A percentile compares a stretch with the other conserved stretches of the same genome.
Evolutionary conservation across 2,329 filamentous ascomycete species (phyloP).

Genomic region (Colletotrichum siamense): DNA sequence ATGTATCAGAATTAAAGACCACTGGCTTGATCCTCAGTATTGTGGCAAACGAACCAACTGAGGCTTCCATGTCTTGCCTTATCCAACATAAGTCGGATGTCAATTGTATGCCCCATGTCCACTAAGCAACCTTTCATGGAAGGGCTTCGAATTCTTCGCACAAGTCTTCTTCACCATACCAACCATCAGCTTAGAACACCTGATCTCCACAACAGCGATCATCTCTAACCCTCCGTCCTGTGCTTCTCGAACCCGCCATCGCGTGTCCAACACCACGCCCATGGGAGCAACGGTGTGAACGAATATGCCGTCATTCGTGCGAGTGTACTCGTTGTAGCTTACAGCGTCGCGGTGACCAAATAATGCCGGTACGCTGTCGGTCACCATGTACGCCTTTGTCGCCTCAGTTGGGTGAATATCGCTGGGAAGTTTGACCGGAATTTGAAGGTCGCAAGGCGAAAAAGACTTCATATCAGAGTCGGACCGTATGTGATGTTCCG

Average conservation of each 20-base stretch:
- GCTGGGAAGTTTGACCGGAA: background rate
- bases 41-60: background rate
- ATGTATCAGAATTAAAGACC: background rate
- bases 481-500: background rate
- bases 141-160: background rate
- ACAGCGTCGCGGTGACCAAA: background rate
- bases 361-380: background rate
- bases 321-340: background rate
- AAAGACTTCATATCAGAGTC: background rate
- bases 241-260: background rate
- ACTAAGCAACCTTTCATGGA: background rate
- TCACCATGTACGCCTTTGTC: background rate
- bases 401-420: background rate
- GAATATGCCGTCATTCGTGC: background rate
- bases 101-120: background rate
- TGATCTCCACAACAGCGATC: background rate
- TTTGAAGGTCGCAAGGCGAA: background rate
- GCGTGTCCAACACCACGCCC: background rate
- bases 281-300: background rate
- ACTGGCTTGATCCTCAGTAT: background rate
- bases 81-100: background rate
- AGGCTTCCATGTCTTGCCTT: background rate
- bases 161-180: background rate
- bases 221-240: background rate
- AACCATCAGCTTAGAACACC: background rate